Base-by-base conservation (phyloP, 208 protist genomes). In the Endotrypanum monterogeii region DNA sequence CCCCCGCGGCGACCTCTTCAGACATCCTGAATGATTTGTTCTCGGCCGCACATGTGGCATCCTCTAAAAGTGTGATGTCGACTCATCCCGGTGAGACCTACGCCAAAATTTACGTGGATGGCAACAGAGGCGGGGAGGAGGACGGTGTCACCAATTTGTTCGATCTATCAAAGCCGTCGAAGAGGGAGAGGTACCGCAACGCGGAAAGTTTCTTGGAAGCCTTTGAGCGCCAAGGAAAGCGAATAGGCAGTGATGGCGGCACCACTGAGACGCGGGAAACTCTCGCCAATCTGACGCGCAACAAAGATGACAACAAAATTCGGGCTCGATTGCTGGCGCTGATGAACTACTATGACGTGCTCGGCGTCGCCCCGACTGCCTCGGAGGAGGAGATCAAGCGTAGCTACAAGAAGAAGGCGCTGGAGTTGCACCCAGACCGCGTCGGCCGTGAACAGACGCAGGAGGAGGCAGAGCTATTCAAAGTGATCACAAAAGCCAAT, bases 281-380 rank as follows among this genome's bases (percentile, higher is more conserved):
- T 54, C 73, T 91, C 68, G 84, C 75, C 65, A 61, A 82, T 67
- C 74, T 91, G 50, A 91, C 87, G 32, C 84, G 83, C 54, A 91
- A 91, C 75, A 87, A 85, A 51, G 84, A 91, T 39, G 84, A 90
- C 81, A 94, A 92, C 73, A 85, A 86, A 62, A 88, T 94, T 37
- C 82, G 83, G 28, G 89, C 91, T 44, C 86, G 89, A 18, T 78
- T 97, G 71, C 69, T 96, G 63, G 83, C 89, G 44, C 71, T 96
- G 67, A 96, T 97, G 92, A 94, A 93, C 73, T 96, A 94, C 85
- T 98, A 98, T 78, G 92, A 96, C 57, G 82, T 98, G 12, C 83
- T 98, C 1, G 92, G 92, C 35, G 89, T 98, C n/a, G 72, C 87
- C 11, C 79, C 72, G 7, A 85, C 83, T 28, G 90, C 94, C 6